A percentile compares a stretch with the other conserved stretches of the same genome.
Evolutionary conservation across 2,329 filamentous ascomycete genomes (phyloP).

Genomic region (Penicillium sp.): DNA sequence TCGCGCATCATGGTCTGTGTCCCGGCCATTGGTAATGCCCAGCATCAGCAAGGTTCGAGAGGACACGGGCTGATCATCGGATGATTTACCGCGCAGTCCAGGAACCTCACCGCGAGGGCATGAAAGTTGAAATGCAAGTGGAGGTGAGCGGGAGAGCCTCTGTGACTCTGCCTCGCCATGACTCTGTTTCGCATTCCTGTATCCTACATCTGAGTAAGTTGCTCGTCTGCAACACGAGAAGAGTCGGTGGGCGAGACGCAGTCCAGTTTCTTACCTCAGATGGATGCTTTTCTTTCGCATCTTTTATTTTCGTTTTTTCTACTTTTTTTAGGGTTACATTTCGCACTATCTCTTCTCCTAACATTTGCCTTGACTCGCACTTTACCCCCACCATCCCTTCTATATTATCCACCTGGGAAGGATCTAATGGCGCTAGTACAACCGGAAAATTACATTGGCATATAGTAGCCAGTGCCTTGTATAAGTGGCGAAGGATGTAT

Average conservation of each 20-base stretch:
- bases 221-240: neutral
- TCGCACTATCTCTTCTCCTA: neutral
- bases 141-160: neutral
- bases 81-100: conserved; percentile 24
- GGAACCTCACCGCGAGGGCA: conserved; percentile 11
- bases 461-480: neutral
- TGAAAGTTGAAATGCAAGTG: neutral
- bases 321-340: neutral
- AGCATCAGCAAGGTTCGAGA: conserved; percentile 20
- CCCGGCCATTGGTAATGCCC: neutral
- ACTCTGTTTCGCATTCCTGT: conserved; percentile 16
- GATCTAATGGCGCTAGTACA: neutral
- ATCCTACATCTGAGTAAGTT: conserved; percentile 2
- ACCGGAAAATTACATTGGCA: conserved; percentile 6
- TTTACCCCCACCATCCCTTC: neutral
- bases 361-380: neutral
- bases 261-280: conserved; percentile 2
- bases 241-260: conserved; percentile 8
- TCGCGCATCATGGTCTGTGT: conserved; percentile 9
- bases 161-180: neutral
- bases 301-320: neutral
- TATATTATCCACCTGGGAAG: neutral
- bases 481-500: neutral
- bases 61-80: conserved; percentile 8
- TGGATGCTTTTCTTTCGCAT: neutral